A percentile compares a stretch with the other conserved stretches of the same genome.
These are phyloP conservation scores for Pleurotus platypus DNA, from an alignment of 768 basidiomycete species.

Conservation along the genomic window DNA sequence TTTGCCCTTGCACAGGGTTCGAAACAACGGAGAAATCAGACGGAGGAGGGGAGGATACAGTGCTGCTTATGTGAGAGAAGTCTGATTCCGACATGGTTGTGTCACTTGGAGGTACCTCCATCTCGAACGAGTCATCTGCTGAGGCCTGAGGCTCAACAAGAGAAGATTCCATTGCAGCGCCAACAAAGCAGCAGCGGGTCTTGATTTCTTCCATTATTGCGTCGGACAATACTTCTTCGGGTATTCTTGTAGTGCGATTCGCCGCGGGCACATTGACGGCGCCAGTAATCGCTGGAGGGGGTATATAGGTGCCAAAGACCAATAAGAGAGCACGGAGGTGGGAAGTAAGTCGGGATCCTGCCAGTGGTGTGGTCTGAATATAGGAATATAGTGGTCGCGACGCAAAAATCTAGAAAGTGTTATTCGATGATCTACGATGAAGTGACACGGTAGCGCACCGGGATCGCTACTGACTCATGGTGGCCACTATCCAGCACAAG, in stretches of 20 bases:
- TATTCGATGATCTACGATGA: background rate
- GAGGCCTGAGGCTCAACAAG: constrained; percentile 27
- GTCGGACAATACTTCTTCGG: constrained; percentile 77
- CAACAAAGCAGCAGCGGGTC: constrained; percentile 87
- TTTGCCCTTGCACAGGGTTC: constrained; percentile 30
- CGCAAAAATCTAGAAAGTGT: constrained; percentile 71
- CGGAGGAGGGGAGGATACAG: constrained; percentile 42
- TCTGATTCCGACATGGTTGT: constrained; percentile 65
- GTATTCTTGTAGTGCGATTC: constrained; percentile 63
- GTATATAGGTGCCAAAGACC: constrained; percentile 81
- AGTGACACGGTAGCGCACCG: constrained; percentile 47
- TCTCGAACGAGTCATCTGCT: constrained; percentile 31
- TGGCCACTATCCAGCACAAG: constrained; percentile 93
- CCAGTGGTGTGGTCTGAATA: constrained; percentile 80
- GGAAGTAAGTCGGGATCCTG: constrained; percentile 75
- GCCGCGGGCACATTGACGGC: constrained; percentile 60
- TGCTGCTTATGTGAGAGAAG: constrained; percentile 46
- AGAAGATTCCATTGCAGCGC: constrained; percentile 45
- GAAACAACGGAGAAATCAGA: constrained; percentile 60
- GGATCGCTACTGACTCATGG: constrained; percentile 83
- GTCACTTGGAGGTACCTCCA: constrained; percentile 49
- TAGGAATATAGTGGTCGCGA: constrained; percentile 84
- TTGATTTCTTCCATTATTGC: constrained; percentile 86
- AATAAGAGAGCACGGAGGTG: constrained; percentile 81
- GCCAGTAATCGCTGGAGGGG: constrained; percentile 68